These are phyloP conservation scores for Endoconidiophora polonica DNA, from an alignment of 2,329 filamentous ascomycete genomes.

Conservation along the genomic window DNA sequence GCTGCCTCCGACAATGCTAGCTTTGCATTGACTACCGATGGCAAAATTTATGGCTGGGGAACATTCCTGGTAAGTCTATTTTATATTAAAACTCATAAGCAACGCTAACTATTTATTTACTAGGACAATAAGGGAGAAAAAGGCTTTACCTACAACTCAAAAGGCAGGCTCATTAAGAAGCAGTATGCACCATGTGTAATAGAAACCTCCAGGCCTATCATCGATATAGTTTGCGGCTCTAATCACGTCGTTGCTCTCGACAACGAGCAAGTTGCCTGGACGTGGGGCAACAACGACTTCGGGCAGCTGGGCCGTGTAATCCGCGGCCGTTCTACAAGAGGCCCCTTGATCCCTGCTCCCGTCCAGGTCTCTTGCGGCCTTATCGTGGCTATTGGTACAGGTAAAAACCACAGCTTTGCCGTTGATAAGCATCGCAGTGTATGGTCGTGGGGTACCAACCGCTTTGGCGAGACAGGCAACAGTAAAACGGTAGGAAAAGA, in stretches of 20 bases:
- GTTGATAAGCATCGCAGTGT: slow-evolving; percentile 49
- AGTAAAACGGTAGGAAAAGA: too few relatives aligned
- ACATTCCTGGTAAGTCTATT: slow-evolving; percentile 42
- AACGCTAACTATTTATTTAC: slow-evolving; percentile 10
- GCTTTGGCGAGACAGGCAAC: slow-evolving; percentile 47
- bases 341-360: slow-evolving; percentile 33
- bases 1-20: slow-evolving; percentile 51
- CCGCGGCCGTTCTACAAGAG: slow-evolving; percentile 29
- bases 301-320: slow-evolving; percentile 32
- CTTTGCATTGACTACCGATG: slow-evolving; percentile 52
- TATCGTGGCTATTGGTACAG: slow-evolving; percentile 45
- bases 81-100: slow-evolving; percentile 16
- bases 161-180: slow-evolving; percentile 25
- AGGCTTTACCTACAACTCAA: slow-evolving; percentile 30
- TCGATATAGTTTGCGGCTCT: slow-evolving; percentile 40
- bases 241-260: slow-evolving; percentile 52
- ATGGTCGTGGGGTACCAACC: slow-evolving; percentile 68
- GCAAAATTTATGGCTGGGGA: slow-evolving; percentile 60
- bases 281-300: slow-evolving; percentile 48
- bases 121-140: slow-evolving; percentile 24
- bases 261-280: slow-evolving; percentile 34
- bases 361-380: slow-evolving; percentile 32
- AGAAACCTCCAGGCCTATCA: slow-evolving; percentile 40
- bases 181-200: slow-evolving; percentile 31
- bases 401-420: slow-evolving; percentile 61